Conservation (phyloP, 345 rosid genomes). For the Aegle marmelos region DNA sequence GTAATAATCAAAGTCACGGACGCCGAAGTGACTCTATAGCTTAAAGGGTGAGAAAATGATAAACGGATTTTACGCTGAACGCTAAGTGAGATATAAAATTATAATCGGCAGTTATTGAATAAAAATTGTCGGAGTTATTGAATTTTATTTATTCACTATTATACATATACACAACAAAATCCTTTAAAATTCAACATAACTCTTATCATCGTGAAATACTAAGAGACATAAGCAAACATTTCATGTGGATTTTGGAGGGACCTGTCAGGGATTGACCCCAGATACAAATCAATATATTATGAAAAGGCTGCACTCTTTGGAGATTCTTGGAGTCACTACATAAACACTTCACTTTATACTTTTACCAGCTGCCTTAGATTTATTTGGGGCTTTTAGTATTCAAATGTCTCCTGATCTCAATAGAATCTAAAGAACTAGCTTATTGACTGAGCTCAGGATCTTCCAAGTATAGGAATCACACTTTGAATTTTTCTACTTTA, state of each 20-base stretch:
- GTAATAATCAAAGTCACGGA: constrained; percentile 5
- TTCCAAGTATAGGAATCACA: neutral
- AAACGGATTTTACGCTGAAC: too few relatives aligned
- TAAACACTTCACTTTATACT: neutral
- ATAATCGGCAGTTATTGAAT: too few relatives aligned
- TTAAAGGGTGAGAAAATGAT: neutral
- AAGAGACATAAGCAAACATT: neutral
- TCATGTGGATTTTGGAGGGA: constrained; percentile 18
- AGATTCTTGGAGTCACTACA: constrained; percentile 15
- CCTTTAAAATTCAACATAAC: too few relatives aligned
- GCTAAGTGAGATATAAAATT: too few relatives aligned
- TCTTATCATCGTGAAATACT: too few relatives aligned
- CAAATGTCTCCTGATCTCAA: neutral
- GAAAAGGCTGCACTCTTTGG: constrained; percentile 15
- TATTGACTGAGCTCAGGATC: neutral
- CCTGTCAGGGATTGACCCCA: constrained; percentile 15
- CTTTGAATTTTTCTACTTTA: neutral
- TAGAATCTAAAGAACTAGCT: neutral
- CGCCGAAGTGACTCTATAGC: neutral
- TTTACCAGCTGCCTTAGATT: neutral
- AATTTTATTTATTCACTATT: too few relatives aligned
- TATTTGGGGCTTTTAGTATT: neutral
- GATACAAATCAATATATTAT: neutral
- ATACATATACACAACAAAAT: too few relatives aligned
- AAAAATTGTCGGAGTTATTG: fast-evolving